Percentiles rank a stretch among this genome's conserved stretches.
These are phyloP conservation scores for Dothideomycetes sp. DNA, from an alignment of 2,329 filamentous ascomycete genomes.

Conservation along the genomic window DNA sequence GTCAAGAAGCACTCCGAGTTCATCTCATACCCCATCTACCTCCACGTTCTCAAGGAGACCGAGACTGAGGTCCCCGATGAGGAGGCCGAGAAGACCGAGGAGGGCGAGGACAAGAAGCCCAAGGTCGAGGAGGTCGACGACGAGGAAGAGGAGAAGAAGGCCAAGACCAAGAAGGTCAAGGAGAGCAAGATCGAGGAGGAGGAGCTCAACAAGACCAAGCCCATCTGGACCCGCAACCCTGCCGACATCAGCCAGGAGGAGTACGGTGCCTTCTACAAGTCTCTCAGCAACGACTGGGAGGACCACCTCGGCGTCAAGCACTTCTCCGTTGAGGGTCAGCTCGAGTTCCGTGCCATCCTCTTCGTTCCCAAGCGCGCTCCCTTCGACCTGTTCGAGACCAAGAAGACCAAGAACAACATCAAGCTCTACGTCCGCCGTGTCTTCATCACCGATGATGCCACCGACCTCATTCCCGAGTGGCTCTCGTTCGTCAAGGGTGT, in stretches of 20 bases:
- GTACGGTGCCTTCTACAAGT: slow-evolving; percentile 99
- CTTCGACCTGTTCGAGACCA: slow-evolving; percentile 99
- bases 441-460: slow-evolving; percentile 99
- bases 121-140: slow-evolving; percentile 90
- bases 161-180: slow-evolving; percentile 99
- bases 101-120: slow-evolving; percentile 85
- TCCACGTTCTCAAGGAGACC: slow-evolving; percentile 97
- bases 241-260: slow-evolving; percentile 91
- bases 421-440: slow-evolving; percentile 99
- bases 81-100: slow-evolving; percentile 63
- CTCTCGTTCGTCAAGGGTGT: slow-evolving; percentile 99
- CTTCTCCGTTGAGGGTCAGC: slow-evolving; percentile 99
- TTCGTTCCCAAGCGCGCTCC: slow-evolving; percentile 99
- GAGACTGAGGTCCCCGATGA: slow-evolving; percentile 98
- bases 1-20: slow-evolving; percentile 99
- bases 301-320: slow-evolving; percentile 99
- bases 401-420: slow-evolving; percentile 99
- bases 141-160: slow-evolving; percentile 66
- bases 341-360: slow-evolving; percentile 99
- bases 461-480: slow-evolving; percentile 98
- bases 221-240: slow-evolving; percentile 99
- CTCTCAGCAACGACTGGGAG: slow-evolving; percentile 99
- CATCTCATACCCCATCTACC: slow-evolving; percentile 99
- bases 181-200: slow-evolving; percentile 98
- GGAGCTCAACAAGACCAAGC: slow-evolving; percentile 99